Percentiles rank a stretch among this genome's conserved stretches.
These are phyloP conservation scores for Yamadazyma buinensis DNA, from an alignment of 1,139 yeast genomes.

Conservation along the genomic window DNA sequence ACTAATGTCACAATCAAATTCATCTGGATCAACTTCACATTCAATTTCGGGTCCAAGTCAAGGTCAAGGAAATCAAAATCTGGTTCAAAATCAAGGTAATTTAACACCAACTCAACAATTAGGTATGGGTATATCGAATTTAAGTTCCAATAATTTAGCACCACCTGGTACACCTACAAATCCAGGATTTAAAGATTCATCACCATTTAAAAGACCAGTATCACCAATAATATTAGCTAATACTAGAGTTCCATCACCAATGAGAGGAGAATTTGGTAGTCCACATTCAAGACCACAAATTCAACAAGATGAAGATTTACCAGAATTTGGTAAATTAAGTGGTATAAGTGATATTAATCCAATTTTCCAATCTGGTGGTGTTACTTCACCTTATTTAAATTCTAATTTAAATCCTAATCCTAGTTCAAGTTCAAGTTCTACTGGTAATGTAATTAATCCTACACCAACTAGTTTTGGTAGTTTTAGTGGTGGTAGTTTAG, in stretches of 20 bases:
- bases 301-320: conserved; percentile 32
- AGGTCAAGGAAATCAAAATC: not conserved
- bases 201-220: conserved; percentile 40
- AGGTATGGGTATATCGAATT: conserved; percentile 8
- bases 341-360: no score
- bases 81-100: not conserved
- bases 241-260: conserved; percentile 20
- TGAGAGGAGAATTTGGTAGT: conserved; percentile 19
- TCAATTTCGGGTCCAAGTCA: not conserved
- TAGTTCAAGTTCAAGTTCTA: conserved; percentile 2
- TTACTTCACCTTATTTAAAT: conserved; percentile 4
- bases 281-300: conserved; percentile 22
- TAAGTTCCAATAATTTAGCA: conserved; percentile 3
- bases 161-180: conserved; percentile 7
- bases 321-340: conserved; percentile 15
- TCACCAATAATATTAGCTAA: conserved; percentile 25
- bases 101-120: not conserved
- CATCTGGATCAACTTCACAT: not conserved
- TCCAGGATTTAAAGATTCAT: conserved; percentile 13
- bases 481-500: not conserved
- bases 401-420: conserved; percentile 4
- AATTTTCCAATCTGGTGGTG: not conserved
- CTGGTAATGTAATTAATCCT: not conserved
- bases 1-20: conserved; percentile 1
- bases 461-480: not conserved